Percentiles rank a stretch among this genome's conserved stretches.
These are phyloP conservation scores for Kwoniella shandongensis DNA, from an alignment of 768 basidiomycete species.

Conservation along the genomic window DNA sequence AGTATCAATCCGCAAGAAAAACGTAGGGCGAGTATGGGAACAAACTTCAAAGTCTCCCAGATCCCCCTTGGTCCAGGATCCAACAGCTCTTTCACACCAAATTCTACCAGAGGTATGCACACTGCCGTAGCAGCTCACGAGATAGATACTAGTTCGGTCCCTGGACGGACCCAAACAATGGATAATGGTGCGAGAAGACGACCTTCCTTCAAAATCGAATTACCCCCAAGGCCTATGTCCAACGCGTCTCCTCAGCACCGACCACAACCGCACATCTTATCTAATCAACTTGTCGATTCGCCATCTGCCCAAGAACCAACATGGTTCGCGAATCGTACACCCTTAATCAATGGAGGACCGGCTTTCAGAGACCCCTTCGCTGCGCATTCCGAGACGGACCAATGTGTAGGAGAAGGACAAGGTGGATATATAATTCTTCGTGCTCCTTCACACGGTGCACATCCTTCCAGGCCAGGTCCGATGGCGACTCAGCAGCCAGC, in stretches of 20 bases:
- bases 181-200: conserved; percentile 3
- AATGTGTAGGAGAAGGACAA: background rate
- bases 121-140: background rate
- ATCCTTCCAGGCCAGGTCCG: no score
- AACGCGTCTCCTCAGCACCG: background rate
- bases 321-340: background rate
- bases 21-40: conserved; percentile 3
- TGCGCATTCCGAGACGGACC: background rate
- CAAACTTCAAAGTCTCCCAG: conserved; percentile 16
- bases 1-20: conserved; percentile 12
- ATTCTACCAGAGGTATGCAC: background rate
- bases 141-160: background rate
- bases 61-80: conserved; percentile 13
- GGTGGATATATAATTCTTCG: conserved; percentile 21
- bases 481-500: conserved; percentile 5
- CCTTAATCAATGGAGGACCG: background rate
- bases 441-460: conserved; percentile 3
- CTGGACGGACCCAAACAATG: background rate
- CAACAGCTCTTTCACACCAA: no score
- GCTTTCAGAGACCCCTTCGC: conserved; percentile 15
- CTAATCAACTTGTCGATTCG: background rate
- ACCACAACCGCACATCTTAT: background rate
- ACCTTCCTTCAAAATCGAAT: conserved; percentile 28
- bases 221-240: conserved; percentile 17
- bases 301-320: background rate